A percentile compares a stretch with the other conserved stretches of the same genome.
Evolutionary conservation across 257 asterid species (phyloP).

Genomic region (Solanum bukasovii): DNA sequence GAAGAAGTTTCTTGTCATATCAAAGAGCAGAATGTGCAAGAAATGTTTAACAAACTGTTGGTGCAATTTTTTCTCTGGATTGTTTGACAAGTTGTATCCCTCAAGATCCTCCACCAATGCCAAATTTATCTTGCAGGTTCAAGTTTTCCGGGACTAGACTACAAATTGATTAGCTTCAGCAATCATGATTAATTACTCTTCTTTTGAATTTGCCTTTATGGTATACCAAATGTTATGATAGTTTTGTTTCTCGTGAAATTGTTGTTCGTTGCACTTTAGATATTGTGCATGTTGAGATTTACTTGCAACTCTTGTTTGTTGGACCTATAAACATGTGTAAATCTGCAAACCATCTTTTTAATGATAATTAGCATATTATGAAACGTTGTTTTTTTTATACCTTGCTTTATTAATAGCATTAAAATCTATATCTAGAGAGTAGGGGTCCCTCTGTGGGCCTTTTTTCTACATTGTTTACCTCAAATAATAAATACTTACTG

Average conservation of each 20-base stretch:
- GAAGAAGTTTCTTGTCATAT: not conserved
- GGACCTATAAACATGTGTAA: not conserved
- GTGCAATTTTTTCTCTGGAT: no score
- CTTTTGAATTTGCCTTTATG: no score
- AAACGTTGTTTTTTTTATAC: not conserved
- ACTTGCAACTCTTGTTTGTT: not conserved
- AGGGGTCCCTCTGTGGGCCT: not conserved
- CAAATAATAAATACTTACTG: no score
- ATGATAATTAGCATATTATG: not conserved
- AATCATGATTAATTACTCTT: no score
- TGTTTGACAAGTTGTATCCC: no score
- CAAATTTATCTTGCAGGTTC: fast-evolving
- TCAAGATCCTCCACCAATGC: no score
- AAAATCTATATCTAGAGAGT: not conserved
- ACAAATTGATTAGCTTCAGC: no score
- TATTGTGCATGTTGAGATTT: not conserved
- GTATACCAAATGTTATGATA: no score
- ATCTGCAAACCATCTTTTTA: not conserved
- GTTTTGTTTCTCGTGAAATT: no score
- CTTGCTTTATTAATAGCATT: no score
- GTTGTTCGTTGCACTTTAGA: not conserved
- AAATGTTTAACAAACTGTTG: not conserved
- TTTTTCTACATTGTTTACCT: not conserved
- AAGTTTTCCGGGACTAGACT: no score
- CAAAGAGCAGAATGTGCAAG: not conserved